These are phyloP conservation scores for Combretum micranthum DNA, from an alignment of 345 rosid genomes.

Conservation along the genomic window DNA sequence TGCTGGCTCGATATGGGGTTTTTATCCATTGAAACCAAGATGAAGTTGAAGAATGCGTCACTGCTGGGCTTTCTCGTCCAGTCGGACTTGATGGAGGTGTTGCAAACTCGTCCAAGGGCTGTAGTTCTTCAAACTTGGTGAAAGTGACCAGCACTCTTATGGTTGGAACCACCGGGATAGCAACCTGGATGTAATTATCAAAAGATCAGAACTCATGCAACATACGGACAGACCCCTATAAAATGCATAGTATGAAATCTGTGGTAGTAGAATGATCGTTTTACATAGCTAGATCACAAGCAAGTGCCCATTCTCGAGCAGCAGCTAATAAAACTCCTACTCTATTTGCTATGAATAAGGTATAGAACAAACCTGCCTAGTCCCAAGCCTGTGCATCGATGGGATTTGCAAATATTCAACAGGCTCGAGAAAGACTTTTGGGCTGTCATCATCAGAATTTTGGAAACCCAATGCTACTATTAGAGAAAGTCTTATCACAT, in stretches of 20 bases:
- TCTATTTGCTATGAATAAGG: not conserved
- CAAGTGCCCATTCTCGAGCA: no score
- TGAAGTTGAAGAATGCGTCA: slow-evolving; percentile 32
- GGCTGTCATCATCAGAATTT: no score
- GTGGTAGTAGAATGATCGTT: no score
- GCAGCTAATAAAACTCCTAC: not conserved
- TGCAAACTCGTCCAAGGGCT: slow-evolving; percentile 72
- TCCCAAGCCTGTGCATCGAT: no score
- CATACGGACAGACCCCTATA: no score
- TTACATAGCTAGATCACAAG: no score
- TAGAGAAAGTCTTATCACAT: no score
- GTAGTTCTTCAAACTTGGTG: slow-evolving; percentile 85
- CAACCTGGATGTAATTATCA: slow-evolving; percentile 51
- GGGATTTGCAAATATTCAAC: no score
- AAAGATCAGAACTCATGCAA: not conserved
- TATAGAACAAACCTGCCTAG: not conserved
- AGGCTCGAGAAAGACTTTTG: no score
- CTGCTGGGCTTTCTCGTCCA: slow-evolving; percentile 61
- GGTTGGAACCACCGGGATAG: slow-evolving; percentile 94
- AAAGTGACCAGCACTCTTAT: slow-evolving; percentile 84
- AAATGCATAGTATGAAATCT: no score
- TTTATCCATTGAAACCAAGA: slow-evolving; percentile 98
- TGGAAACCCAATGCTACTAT: no score
- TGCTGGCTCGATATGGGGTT: slow-evolving; percentile 55
- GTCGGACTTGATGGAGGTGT: slow-evolving; percentile 92